Evolutionary conservation across 495 filamentous ascomycete species (phyloP).

Genomic region (Penicillium daleae): DNA sequence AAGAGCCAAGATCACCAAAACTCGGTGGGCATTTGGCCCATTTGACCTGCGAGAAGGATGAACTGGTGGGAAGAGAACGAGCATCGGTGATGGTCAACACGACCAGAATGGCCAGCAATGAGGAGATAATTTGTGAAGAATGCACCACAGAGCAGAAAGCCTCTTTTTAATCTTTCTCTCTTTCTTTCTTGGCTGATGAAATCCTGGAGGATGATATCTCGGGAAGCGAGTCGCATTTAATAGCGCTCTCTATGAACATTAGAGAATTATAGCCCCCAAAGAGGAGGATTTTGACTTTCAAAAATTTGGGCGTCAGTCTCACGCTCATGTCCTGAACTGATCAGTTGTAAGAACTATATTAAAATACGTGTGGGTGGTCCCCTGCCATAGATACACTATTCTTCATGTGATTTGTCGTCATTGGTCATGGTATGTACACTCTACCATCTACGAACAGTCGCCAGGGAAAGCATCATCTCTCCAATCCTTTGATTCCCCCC

Average conservation of each 20-base stretch:
- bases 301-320: background rate
- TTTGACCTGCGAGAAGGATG: background rate
- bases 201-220: background rate
- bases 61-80: background rate
- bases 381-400: too few relatives aligned
- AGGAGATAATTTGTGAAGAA: background rate
- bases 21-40: background rate
- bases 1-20: background rate
- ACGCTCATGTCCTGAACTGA: background rate
- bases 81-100: background rate
- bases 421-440: too few relatives aligned
- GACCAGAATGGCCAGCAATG: background rate
- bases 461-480: too few relatives aligned
- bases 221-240: background rate
- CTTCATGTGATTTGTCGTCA: too few relatives aligned
- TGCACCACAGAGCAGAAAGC: background rate
- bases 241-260: background rate
- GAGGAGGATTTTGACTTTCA: too few relatives aligned
- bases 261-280: background rate
- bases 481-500: background rate
- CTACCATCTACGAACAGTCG: too few relatives aligned
- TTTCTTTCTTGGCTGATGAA: background rate
- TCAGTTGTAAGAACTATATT: too few relatives aligned
- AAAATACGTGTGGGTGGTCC: too few relatives aligned
- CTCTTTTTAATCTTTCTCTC: background rate